Base-by-base conservation (phyloP, 202 grass and related monocot species). In the Zizania palustris region DNA sequence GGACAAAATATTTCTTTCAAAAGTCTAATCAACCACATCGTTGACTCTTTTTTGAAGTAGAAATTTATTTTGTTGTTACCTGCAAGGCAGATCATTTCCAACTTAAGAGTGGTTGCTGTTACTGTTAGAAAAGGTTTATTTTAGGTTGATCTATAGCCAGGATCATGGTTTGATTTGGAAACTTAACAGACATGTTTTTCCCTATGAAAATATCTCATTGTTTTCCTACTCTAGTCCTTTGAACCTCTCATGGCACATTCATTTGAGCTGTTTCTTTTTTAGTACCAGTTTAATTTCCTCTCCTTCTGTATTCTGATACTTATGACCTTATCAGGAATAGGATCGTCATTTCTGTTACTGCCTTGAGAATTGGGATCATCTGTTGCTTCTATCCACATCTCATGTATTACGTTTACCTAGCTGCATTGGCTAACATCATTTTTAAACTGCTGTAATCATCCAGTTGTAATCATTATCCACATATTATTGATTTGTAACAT, bases 41-140 rank as follows among this genome's bases (percentile, higher is more conserved):
- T 40, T 40, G 44, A 9, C 9, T 19, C 42, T 28, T 54, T 39
- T 33, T 13, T 22, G 28, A 61, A 76, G 16, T 44, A 45, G 20
- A 44, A 56, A 46, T 45, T 54, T 55, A 46, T 43, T 33, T 43
- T 39, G 19, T 34, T 37, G 15, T 43, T 10, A 11, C 10, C 41
- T 79, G 1, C 33, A 4, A 72, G 11, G 33, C 65, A 80, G 21
- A 14, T 1, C 0, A 36, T 78, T 67, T 37, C 9, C 35, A 72
- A 72, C 36, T 42, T 57, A 34, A 70, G 35, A 58, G 4, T 45
- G 9, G 38, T 20, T 43, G 10, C 14, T 50, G 7, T 76, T 63
- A 58, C 18, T 59, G 14, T 76, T 63, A 58, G 12, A 19, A 19
- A 68, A 28, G n/a, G 37, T 78, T 86, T 77, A 34, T 54, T 46